phyloP scores from a whole-genome alignment of 768 basidiomycete genomes.

The Vararia minispora region DNA sequence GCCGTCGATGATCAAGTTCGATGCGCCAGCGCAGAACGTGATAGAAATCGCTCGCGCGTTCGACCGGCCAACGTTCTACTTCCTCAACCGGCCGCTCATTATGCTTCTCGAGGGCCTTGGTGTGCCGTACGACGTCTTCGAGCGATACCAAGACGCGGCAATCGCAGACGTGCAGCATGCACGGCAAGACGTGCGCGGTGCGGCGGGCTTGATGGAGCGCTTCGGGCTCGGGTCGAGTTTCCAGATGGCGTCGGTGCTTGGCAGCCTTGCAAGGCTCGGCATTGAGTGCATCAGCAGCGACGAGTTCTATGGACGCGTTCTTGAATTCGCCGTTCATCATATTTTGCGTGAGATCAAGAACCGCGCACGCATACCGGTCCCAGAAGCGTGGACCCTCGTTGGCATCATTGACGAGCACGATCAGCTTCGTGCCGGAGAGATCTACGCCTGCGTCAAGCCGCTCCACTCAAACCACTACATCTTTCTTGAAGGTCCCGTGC shows the following conservation, averaged over 20 bases:
- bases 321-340: slow-evolving; percentile 48
- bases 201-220: slow-evolving; percentile 39
- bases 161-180: slow-evolving; percentile 36
- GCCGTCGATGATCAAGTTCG: slow-evolving; percentile 62
- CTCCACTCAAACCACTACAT: slow-evolving; percentile 22
- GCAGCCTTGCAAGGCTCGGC: slow-evolving; percentile 36
- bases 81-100: slow-evolving; percentile 51
- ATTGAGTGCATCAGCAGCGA: slow-evolving; percentile 27
- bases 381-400: slow-evolving; percentile 53
- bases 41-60: slow-evolving; percentile 62
- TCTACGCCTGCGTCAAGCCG: slow-evolving; percentile 50
- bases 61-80: slow-evolving; percentile 46
- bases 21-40: slow-evolving; percentile 29
- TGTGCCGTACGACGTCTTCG: slow-evolving; percentile 41
- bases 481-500: slow-evolving; percentile 42
- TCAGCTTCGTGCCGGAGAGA: slow-evolving; percentile 38
- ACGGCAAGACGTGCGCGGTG: slow-evolving; percentile 28
- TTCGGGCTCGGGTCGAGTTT: slow-evolving; percentile 50
- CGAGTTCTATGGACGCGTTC: slow-evolving; percentile 38
- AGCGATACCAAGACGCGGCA: slow-evolving; percentile 39
- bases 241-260: slow-evolving; percentile 41
- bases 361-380: slow-evolving; percentile 54
- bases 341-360: slow-evolving; percentile 57
- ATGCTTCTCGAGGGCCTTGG: slow-evolving; percentile 55
- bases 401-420: slow-evolving; percentile 59